Base-by-base conservation (phyloP, 768 basidiomycete species). In the Trametes maxima region DNA sequence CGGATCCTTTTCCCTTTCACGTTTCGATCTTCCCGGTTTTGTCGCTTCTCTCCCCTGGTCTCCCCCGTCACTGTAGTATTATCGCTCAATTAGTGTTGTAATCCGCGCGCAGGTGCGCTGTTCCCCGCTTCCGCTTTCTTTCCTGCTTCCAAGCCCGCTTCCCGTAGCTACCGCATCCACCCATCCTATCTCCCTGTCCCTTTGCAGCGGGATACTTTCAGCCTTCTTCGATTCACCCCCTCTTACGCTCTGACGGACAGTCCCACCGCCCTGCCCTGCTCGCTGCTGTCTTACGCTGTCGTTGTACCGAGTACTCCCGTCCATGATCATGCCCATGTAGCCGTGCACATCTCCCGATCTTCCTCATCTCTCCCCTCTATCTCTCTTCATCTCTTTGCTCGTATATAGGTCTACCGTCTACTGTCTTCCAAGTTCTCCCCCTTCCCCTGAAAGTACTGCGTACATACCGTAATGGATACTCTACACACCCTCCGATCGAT, bases 241-340 rank as follows among this genome's bases (percentile, higher is more conserved):
- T 21, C 17, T n/a, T 28, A 14, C 47, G 25, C 28, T 21, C 56
- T 37, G 54, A 64, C 63, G 60, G 66, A 67, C 66, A 54, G 60
- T 64, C 47, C n/a, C 35, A 56, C 55, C 24, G 10, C 48, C 36
- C 46, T 59, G 39, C 52, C 57, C 51, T 59, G 47, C 56, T 63
- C 57, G 57, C 40, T 62, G 66, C 62, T 67, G 57, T 67, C 63
- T 59, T 64, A 44, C 53, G 66, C 66, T 67, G 62, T 67, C 66
- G 63, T 60, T 64, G 63, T 67, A 67, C 45, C 57, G 25, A 51
- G 40, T 57, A 57, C 56, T 16, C 22, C 58, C 55, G 62, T 60
- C 58, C 55, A 64, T 60, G 63, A 67, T 53, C 66, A 57, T 60
- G 52, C 17, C 54, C 54, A 50, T 65, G 62, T 63, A 63, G 62